Conservation (phyloP, 768 basidiomycete species). For the Suillus lakei region DNA sequence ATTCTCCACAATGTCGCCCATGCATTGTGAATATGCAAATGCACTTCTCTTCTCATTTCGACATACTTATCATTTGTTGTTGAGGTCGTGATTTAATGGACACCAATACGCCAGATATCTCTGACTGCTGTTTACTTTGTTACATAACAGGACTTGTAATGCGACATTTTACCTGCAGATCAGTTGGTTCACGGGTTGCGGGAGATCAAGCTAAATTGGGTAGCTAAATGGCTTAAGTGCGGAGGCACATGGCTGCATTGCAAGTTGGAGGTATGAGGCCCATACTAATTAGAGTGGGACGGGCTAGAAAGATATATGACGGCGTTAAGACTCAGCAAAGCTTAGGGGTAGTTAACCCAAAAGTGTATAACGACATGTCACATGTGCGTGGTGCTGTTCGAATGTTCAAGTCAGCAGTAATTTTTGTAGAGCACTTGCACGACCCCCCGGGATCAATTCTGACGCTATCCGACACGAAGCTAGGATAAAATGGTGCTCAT, state of each 20-base stretch:
- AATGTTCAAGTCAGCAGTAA: too few species aligned
- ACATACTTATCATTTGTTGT: background rate
- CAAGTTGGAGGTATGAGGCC: background rate
- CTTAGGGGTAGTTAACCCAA: too few species aligned
- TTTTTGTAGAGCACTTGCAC: too few species aligned
- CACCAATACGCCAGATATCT: background rate
- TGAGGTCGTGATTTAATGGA: background rate
- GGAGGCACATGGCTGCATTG: background rate
- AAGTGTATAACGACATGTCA: too few species aligned
- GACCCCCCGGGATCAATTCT: too few species aligned
- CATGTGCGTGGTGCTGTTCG: too few species aligned
- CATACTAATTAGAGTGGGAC: too few species aligned
- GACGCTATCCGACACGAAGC: too few species aligned
- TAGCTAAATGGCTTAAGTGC: background rate
- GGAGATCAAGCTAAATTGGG: background rate
- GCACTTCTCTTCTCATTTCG: background rate
- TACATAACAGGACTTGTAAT: background rate
- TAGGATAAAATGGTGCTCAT: too few species aligned
- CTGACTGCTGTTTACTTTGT: background rate
- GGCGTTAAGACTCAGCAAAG: too few species aligned
- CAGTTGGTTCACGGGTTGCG: conserved; percentile 12
- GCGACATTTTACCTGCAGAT: background rate
- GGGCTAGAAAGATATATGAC: too few species aligned
- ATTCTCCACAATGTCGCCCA: background rate
- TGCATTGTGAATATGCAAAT: background rate